phyloP scores from a whole-genome alignment of 768 basidiomycete genomes.

The Roridomyces roridus region DNA sequence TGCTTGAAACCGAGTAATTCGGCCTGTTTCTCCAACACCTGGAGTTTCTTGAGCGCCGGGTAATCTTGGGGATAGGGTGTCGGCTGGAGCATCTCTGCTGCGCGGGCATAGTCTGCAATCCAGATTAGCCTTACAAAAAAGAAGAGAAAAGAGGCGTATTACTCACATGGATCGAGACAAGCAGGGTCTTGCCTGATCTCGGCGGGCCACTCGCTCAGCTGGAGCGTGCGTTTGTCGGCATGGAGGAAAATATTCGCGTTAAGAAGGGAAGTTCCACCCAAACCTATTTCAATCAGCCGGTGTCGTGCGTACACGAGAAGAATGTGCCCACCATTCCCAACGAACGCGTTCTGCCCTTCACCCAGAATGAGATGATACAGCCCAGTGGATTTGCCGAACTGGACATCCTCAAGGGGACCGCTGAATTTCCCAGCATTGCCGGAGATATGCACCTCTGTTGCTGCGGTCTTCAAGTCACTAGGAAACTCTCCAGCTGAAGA shows the following conservation, averaged over 20 bases:
- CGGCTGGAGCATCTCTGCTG: constrained; percentile 25
- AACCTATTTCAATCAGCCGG: constrained; percentile 10
- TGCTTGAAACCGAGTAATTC: constrained; percentile 13
- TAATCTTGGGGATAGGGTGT: constrained; percentile 21
- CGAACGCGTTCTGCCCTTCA: constrained; percentile 27
- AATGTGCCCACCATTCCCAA: constrained; percentile 24
- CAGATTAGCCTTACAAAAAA: neutral
- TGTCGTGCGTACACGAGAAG: neutral
- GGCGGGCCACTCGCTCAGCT: constrained; percentile 19
- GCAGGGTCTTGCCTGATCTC: constrained; percentile 21
- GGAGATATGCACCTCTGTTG: constrained; percentile 17
- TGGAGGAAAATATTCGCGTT: constrained; percentile 28
- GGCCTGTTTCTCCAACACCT: constrained; percentile 26
- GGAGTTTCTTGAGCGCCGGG: constrained; percentile 20
- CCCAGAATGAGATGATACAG: constrained; percentile 26
- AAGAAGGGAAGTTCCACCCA: constrained; percentile 26
- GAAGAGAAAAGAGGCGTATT: neutral
- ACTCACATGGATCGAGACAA: constrained; percentile 23
- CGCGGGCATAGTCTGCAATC: constrained; percentile 19
- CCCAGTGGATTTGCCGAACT: constrained; percentile 17
- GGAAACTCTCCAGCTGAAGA: constrained; percentile 29
- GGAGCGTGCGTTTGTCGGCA: constrained; percentile 21
- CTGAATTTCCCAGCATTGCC: constrained; percentile 15
- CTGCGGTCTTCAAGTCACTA: constrained; percentile 5
- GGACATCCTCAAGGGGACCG: constrained; percentile 14